These are phyloP conservation scores for Oenanthe sinensis DNA, from an alignment of 129 eudicot genomes.

Conservation along the genomic window DNA sequence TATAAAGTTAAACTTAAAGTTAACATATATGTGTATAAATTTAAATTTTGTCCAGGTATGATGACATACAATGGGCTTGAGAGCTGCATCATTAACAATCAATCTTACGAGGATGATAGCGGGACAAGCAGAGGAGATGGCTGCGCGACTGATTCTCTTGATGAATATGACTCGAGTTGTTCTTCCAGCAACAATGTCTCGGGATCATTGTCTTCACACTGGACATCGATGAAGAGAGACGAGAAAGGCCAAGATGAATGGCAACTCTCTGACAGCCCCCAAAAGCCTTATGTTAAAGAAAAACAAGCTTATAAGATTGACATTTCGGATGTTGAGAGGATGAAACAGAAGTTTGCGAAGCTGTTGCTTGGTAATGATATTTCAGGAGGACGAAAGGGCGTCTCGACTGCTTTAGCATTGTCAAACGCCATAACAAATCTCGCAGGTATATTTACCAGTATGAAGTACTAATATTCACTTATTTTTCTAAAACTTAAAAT, in stretches of 20 bases:
- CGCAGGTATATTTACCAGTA: constrained; percentile 39
- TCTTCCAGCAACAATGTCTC: constrained; percentile 68
- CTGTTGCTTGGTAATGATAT: constrained; percentile 83
- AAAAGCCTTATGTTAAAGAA: constrained; percentile 22
- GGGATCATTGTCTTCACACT: constrained; percentile 60
- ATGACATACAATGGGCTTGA: constrained; percentile 88
- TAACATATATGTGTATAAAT: neutral
- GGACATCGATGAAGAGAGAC: constrained; percentile 51
- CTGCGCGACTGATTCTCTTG: constrained; percentile 50
- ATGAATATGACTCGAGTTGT: constrained; percentile 65
- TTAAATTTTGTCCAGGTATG: constrained; percentile 37
- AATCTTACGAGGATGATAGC: constrained; percentile 49
- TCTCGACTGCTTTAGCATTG: constrained; percentile 61
- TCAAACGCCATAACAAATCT: constrained; percentile 88
- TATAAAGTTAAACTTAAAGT: too few species aligned
- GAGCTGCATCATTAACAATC: constrained; percentile 54
- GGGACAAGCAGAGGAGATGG: constrained; percentile 55
- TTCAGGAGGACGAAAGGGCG: constrained; percentile 77
- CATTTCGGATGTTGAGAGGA: constrained; percentile 41
- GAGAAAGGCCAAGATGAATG: constrained; percentile 48
- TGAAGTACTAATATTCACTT: neutral
- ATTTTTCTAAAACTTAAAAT: neutral
- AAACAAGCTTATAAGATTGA: constrained; percentile 30
- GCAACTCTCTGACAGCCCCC: constrained; percentile 38
- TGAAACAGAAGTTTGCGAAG: constrained; percentile 87